phyloP scores from a whole-genome alignment of 345 rosid genomes.

The Citrus australasica region DNA sequence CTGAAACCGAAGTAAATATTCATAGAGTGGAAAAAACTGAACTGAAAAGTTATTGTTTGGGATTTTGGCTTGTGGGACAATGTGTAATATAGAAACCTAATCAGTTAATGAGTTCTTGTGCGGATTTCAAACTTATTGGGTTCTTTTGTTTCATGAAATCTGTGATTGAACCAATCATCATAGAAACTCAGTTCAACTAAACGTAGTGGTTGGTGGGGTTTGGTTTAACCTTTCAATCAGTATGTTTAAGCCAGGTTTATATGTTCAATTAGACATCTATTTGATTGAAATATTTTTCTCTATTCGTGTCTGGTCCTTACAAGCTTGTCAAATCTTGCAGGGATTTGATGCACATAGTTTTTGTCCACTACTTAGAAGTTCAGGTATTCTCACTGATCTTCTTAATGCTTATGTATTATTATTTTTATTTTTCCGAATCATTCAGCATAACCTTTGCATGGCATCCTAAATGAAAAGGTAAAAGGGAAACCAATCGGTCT shows the following conservation, averaged over 20 bases:
- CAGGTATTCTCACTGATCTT: slow-evolving; percentile 50
- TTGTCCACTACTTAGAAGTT: slow-evolving; percentile 93
- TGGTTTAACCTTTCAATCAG: background rate
- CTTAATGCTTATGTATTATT: background rate
- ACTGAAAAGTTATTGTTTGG: background rate
- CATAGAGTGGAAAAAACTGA: background rate
- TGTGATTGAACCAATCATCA: background rate
- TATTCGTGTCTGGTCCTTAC: slow-evolving; percentile 11
- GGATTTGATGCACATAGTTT: slow-evolving; percentile 88
- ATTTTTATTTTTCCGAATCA: background rate
- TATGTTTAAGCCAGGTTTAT: background rate
- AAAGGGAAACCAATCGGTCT: background rate
- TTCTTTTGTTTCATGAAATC: background rate
- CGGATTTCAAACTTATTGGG: background rate
- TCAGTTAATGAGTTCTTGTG: background rate
- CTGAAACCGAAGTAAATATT: background rate
- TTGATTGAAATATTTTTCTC: background rate
- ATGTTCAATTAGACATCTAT: background rate
- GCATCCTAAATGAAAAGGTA: background rate
- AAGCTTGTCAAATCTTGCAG: slow-evolving; percentile 40
- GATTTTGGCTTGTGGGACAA: background rate
- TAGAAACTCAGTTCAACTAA: background rate
- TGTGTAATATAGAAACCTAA: background rate
- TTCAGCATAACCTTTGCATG: background rate
- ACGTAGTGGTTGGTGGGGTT: background rate